A percentile compares a stretch with the other conserved stretches of the same genome.
phyloP scores from a whole-genome alignment of 495 filamentous ascomycete species.

The Lichina pygmaea region DNA sequence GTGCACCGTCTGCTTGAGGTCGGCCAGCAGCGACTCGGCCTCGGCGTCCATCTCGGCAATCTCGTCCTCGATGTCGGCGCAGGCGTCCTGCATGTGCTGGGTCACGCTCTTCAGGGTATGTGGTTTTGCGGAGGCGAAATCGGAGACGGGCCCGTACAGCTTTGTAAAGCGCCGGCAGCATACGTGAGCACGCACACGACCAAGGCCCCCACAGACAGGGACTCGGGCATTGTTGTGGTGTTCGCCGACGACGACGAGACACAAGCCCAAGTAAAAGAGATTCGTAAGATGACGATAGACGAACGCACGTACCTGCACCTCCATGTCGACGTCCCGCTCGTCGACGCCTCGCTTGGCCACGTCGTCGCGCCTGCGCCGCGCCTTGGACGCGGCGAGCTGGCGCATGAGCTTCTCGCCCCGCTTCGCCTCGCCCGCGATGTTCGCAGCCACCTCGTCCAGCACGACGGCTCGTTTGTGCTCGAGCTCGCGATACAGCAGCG shows the following conservation, averaged over 20 bases:
- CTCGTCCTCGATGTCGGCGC: constrained; percentile 35
- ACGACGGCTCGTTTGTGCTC: constrained; percentile 41
- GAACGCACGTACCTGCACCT: constrained; percentile 27
- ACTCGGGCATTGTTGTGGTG: too few species aligned
- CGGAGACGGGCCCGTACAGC: too few species aligned
- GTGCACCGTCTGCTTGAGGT: constrained; percentile 34
- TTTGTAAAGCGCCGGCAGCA: too few species aligned
- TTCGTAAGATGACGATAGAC: neutral
- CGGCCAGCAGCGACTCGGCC: constrained; percentile 27
- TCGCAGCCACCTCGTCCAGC: constrained; percentile 35
- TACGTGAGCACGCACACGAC: too few species aligned
- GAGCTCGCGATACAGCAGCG: constrained; percentile 51
- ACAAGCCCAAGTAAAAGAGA: too few species aligned
- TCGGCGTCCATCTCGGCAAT: constrained; percentile 35
- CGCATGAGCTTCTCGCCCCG: constrained; percentile 33
- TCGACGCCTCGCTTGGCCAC: constrained; percentile 26
- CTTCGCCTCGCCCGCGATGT: constrained; percentile 40
- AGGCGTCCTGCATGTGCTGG: constrained; percentile 37
- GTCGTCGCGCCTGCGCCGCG: constrained; percentile 22
- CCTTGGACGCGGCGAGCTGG: constrained; percentile 22
- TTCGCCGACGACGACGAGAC: too few species aligned
- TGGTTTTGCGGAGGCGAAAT: constrained; percentile 9
- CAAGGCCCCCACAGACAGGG: too few species aligned
- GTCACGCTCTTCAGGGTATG: constrained; percentile 40
- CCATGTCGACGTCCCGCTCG: constrained; percentile 29